Base-by-base conservation (phyloP, 2,329 filamentous ascomycete genomes). In the Alternaria conjuncta region DNA sequence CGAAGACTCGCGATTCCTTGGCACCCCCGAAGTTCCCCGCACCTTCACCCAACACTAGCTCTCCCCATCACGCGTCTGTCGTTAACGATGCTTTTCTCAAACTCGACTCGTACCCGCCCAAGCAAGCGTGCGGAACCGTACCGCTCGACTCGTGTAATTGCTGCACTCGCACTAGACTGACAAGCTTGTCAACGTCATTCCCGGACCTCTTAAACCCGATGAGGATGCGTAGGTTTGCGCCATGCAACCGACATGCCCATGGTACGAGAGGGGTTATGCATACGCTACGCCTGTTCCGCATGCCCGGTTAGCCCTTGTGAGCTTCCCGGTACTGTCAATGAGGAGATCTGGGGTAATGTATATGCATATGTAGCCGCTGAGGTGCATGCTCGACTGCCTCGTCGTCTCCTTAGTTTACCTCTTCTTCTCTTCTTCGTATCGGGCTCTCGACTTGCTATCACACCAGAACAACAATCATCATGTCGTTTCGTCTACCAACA, bases 251-350 rank as follows among this genome's bases (percentile, higher is more conserved):
- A 57, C 36, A 49, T 49, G 59, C 36, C 15, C 36, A 58, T 50
- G 55, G 59, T 55, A 61, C 41, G 60, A 65, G 74, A 77, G 76
- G 75, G 74, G 74, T 72, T 56, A 53, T 61, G 61, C 71, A 64
- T 68, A 55, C 68, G 70, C 72, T 71, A 56, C 58, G 57, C 66
- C 61, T 67, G 49, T 66, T 74, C 74, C 73, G 68, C 63, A 71
- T 69, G 66, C 41, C 73, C 71, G 73, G 67, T 36, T 49, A 47
- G 43, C 60, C 57, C 55, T 23, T 51, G 20, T 57, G 54, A 30
- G 51, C 62, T 59, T 56, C 26, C 55, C 59, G 53, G 55, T 43
- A 13, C 10, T 25, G 3, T 56, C 46, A 44, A 51, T 57, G 58
- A 62, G 69, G 45, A 44, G 44, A 59, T 63, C 46, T 26, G 54